These are phyloP conservation scores for Clausena lansium DNA, from an alignment of 345 rosid species.

Conservation along the genomic window DNA sequence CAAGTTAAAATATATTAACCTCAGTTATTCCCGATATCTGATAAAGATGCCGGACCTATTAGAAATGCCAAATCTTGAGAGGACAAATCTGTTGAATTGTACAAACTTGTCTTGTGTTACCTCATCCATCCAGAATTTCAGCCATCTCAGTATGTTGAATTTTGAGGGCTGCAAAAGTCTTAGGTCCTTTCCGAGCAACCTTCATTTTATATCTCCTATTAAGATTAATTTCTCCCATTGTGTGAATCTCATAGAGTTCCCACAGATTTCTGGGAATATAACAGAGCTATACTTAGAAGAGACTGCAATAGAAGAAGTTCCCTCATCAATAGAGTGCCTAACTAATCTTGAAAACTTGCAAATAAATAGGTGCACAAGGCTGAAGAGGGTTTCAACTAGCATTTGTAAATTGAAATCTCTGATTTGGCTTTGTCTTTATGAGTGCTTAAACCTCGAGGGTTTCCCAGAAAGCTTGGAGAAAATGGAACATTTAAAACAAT, in stretches of 20 bases:
- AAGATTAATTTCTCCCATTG: not conserved
- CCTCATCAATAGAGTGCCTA: not conserved
- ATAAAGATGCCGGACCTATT: not conserved
- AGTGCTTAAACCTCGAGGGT: not conserved
- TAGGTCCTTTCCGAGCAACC: not conserved
- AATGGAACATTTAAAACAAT: not conserved
- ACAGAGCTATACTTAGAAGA: not conserved
- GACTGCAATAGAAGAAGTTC: not conserved
- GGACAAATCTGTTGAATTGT: not conserved
- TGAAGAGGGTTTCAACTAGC: not conserved
- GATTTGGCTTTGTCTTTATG: not conserved
- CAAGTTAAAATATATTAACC: too few species aligned
- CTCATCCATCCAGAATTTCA: not conserved
- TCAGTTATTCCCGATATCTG: not conserved
- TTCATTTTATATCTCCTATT: not conserved
- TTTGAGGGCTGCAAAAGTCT: not conserved
- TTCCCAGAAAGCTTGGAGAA: not conserved
- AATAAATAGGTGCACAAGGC: not conserved
- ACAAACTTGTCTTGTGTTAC: not conserved
- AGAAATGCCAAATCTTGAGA: not conserved
- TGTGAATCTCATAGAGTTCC: not conserved
- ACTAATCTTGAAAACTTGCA: not conserved
- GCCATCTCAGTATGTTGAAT: not conserved
- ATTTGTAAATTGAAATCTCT: conserved; percentile 15
- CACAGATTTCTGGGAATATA: not conserved